Base-by-base conservation (phyloP, 345 rosid genomes). In the Citrus reticulata region DNA sequence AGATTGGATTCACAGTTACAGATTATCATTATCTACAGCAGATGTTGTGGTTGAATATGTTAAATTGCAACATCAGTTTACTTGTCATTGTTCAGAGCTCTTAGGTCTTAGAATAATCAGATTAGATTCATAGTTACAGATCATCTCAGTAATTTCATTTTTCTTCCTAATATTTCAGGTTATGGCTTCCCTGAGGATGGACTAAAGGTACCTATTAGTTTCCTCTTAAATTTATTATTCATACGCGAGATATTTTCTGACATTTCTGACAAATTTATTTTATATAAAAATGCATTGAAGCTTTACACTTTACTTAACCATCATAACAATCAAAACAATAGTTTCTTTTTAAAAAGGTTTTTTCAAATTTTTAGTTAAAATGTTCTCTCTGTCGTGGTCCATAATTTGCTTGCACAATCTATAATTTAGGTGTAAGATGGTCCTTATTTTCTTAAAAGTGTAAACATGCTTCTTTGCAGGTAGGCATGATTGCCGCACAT, bases 111-210 rank as follows among this genome's bases (percentile, higher is more conserved):
- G 64, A 20, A 46, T 46, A 46, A 46, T 46, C 51, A 46, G 51
- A 13, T 58, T 35, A 35, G 54, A 29, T 59, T 24, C 40, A 1
- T 6, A 10, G 42, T 22, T 32, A 17, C 54, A 35, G 34, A 59
- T 64, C 27, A 59, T 51, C 58, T 70, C 60, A 55, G 10, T 66
- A 59, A 70, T 68, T 77, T 75, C 9, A 16, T 16, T 59, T 25
- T 57, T 30, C 55, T 49, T 27, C 77, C 9, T 70, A 46, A 13
- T 13, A 49, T 85, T 84, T 85, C 91, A 93, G 99, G 99, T 60
- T 92, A 93, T 81, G 99, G 98, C 78, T 95, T 93, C 85, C 99
- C 93, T 82, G 98, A 95, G 85, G 98, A 95, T 66, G 97, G 97
- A 77, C 82, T 95, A 46, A 95, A 92, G 97, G 98, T 83, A 89